Evolutionary conservation across 768 basidiomycete genomes (phyloP), one percentile per base, ranked within the genome.

Genomic region (Rhizopogon sp.): DNA sequence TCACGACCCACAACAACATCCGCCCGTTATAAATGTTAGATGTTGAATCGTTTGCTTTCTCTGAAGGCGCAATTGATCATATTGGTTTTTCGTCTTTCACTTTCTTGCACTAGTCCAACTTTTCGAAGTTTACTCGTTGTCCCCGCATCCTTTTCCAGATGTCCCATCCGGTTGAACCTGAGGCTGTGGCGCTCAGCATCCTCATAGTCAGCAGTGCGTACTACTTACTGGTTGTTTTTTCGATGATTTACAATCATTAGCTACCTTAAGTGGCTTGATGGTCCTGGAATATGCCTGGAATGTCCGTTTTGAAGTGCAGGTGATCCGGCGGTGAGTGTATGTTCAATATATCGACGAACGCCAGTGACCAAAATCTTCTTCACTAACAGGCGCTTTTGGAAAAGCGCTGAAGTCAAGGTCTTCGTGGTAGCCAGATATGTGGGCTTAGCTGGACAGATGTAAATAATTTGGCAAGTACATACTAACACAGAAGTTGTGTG

Each of bases 271-370:
- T 11, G 50, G 28, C 2, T 0, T 59, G 14, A 68, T 68, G 66
- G 9, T 60, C 17, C 8, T 39, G 2, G 66, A 67, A 9, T 62
- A 52, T 20, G 1, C n/a, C 0, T 60, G 46, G 37, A 43, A 55
- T 1, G 9, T 68, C 1, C 43, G 52, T 4, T 60, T 64, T 6
- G 66, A 67, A 43, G 9, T 43, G 14, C 58, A 55, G 31, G 2
- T 46, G 10, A 31, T 67, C 20, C 68, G 64, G 64, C 57, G 64
- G 64, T 67, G 35, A 60, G 66, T 7, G 5, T 2, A n/a, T 28
- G 11, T 7, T 16, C 1, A 5, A 6, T 11, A 22, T 51, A 25
- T 25, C 25, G 20, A 25, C n/a, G 10, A 22, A 51, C 4, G 5
- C 22, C 1, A 25, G 17, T 5, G 11, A 22, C 35, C 2, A 53